Percentiles rank a stretch among this genome's conserved stretches.
Evolutionary conservation across 2,329 filamentous ascomycete species (phyloP).

Genomic region (Verticillium klebahnii): DNA sequence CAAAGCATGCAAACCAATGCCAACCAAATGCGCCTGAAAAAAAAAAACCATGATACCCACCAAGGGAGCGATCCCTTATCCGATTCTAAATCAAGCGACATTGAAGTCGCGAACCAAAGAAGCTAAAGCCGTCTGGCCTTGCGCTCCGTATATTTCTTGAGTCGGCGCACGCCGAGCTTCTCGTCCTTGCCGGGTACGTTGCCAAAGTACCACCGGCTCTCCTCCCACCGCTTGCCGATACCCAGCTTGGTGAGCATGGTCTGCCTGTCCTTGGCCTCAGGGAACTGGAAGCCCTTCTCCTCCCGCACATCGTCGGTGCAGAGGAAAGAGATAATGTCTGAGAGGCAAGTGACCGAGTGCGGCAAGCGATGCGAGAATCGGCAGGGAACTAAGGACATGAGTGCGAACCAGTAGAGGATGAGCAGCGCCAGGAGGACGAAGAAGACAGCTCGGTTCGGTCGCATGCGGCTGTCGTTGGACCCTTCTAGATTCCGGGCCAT

Average conservation of each 20-base stretch:
- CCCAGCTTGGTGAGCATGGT: constrained; percentile 69
- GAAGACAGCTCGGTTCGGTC: constrained; percentile 68
- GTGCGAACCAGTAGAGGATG: constrained; percentile 61
- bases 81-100: neutral
- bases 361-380: constrained; percentile 63
- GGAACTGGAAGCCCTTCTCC: constrained; percentile 69
- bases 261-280: constrained; percentile 57
- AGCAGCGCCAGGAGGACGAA: constrained; percentile 69
- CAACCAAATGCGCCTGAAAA: neutral
- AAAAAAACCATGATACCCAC: neutral
- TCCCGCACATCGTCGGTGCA: constrained; percentile 66
- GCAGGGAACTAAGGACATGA: constrained; percentile 57
- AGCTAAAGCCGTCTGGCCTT: constrained; percentile 2
- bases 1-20: neutral
- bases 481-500: constrained; percentile 61
- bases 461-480: constrained; percentile 54
- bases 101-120: neutral
- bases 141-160: constrained; percentile 39
- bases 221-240: constrained; percentile 39
- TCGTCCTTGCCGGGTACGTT: constrained; percentile 33
- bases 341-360: constrained; percentile 66
- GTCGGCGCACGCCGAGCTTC: constrained; percentile 37
- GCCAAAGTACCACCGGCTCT: constrained; percentile 49
- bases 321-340: constrained; percentile 74
- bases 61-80: neutral